Percentiles rank a stretch among this genome's conserved stretches.
Evolutionary conservation across 768 basidiomycete genomes (phyloP).

Genomic region (Pluteus cervinus): DNA sequence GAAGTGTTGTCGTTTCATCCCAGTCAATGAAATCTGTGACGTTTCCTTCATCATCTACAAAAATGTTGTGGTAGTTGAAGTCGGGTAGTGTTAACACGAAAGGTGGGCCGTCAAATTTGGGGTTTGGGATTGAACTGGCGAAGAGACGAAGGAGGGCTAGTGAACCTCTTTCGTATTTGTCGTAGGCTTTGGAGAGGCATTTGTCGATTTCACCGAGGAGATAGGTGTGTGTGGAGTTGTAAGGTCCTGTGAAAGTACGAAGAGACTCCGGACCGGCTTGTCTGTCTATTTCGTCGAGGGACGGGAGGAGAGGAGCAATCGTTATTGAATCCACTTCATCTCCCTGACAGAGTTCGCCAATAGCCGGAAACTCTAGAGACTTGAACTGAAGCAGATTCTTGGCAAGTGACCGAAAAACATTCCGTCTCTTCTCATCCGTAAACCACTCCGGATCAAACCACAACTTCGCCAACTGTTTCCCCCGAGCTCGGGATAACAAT

Average conservation of each 20-base stretch:
- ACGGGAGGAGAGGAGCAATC: neutral
- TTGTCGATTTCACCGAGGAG: constrained; percentile 1
- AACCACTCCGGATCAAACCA: constrained; percentile 13
- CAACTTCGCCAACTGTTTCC: constrained; percentile 9
- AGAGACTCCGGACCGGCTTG: neutral
- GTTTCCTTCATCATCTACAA: constrained; percentile 16
- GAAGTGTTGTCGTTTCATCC: constrained; percentile 13
- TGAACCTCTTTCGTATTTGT: constrained; percentile 1
- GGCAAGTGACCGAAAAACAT: constrained; percentile 7
- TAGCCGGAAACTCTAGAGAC: constrained; percentile 3
- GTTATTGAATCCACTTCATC: neutral
- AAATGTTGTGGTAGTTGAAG: constrained; percentile 19
- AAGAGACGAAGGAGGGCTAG: constrained; percentile 6
- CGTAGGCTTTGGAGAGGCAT: neutral
- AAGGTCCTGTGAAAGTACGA: constrained; percentile 3
- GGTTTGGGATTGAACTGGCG: constrained; percentile 11
- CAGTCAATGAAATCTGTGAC: constrained; percentile 21
- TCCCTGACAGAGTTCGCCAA: neutral
- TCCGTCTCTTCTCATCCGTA: constrained; percentile 6
- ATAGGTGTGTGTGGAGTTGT: constrained; percentile 6
- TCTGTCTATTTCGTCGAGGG: neutral
- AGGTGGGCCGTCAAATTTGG: constrained; percentile 16
- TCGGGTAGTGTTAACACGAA: constrained; percentile 19
- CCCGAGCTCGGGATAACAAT: constrained; percentile 11
- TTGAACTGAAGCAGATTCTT: constrained; percentile 9